Percentiles rank a stretch among this genome's conserved stretches.
These are phyloP conservation scores for Pseudopyricularia javanii DNA, from an alignment of 2,329 filamentous ascomycete genomes.

Conservation along the genomic window DNA sequence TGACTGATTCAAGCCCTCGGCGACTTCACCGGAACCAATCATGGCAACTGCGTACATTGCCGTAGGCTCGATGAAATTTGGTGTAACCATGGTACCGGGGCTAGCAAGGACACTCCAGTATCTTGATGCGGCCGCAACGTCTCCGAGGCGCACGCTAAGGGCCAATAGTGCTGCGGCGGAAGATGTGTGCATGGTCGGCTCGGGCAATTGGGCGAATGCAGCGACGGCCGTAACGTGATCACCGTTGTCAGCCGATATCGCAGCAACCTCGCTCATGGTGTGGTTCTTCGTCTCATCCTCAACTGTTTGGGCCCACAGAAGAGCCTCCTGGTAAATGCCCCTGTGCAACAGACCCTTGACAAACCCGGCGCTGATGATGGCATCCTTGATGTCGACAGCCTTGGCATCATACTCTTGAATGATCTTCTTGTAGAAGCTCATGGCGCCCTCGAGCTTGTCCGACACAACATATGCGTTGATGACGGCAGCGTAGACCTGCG, in stretches of 20 bases:
- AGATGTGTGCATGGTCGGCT: conserved; percentile 33
- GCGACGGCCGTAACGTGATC: conserved; percentile 55
- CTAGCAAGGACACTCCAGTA: conserved; percentile 69
- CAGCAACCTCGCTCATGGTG: conserved; percentile 62
- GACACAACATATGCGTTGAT: conserved; percentile 80
- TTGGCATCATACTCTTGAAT: conserved; percentile 47
- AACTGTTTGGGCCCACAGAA: conserved; percentile 58
- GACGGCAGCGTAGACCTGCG: conserved; percentile 79
- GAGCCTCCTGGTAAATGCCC: conserved; percentile 60
- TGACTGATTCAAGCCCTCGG: conserved; percentile 68
- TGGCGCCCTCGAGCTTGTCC: conserved; percentile 67
- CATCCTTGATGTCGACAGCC: conserved; percentile 53
- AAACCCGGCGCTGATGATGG: conserved; percentile 61
- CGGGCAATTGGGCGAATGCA: conserved; percentile 48
- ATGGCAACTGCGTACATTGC: conserved; percentile 85
- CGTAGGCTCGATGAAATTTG: conserved; percentile 70
- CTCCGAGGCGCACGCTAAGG: conserved; percentile 71
- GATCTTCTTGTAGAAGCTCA: conserved; percentile 77
- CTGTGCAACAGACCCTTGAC: conserved; percentile 65
- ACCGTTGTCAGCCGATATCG: conserved; percentile 67
- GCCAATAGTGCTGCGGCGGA: conserved; percentile 75
- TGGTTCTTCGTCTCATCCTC: conserved; percentile 43
- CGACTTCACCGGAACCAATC: conserved; percentile 71
- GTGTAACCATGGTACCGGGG: conserved; percentile 44
- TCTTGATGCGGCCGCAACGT: conserved; percentile 62